Conservation (phyloP, 139 green algal species). For the Chlamydomonas eustigma region DNA sequence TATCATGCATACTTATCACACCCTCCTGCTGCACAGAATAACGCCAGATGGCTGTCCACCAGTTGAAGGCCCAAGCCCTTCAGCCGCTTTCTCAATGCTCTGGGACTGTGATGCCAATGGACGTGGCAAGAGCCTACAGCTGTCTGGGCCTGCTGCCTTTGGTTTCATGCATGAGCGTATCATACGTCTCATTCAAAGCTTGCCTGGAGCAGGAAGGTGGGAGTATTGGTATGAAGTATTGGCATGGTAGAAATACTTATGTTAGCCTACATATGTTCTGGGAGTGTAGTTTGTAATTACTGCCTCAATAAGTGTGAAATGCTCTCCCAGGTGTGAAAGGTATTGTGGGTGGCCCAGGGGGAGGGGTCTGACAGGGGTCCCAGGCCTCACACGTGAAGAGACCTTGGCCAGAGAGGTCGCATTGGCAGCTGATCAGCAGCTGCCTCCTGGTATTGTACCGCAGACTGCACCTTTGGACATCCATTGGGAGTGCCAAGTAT, state of each 20-base stretch:
- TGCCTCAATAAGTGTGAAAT: no score
- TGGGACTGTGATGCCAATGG: neutral
- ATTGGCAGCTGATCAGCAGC: neutral
- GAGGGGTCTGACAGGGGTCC: neutral
- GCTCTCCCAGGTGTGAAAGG: slow-evolving; percentile 8
- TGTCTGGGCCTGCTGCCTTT: slow-evolving; percentile 2
- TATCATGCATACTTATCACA: no score
- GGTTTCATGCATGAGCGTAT: slow-evolving; percentile 2
- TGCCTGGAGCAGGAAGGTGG: neutral
- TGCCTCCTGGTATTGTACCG: slow-evolving; percentile 5
- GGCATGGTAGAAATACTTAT: no score
- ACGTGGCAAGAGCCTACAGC: slow-evolving; percentile 4
- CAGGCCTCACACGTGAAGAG: neutral
- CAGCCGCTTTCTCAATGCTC: neutral
- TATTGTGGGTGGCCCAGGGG: slow-evolving; percentile 1
- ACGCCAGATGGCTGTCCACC: neutral
- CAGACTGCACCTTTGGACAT: neutral
- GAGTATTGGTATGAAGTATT: no score
- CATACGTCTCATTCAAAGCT: neutral
- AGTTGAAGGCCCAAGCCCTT: neutral
- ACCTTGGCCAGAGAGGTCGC: neutral
- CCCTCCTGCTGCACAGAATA: neutral
- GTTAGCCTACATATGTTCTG: no score
- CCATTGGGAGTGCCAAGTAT: slow-evolving; percentile 7
- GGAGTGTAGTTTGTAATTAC: no score